Base-by-base conservation (phyloP, 2,329 filamentous ascomycete species). In the Huntiella decipiens region DNA sequence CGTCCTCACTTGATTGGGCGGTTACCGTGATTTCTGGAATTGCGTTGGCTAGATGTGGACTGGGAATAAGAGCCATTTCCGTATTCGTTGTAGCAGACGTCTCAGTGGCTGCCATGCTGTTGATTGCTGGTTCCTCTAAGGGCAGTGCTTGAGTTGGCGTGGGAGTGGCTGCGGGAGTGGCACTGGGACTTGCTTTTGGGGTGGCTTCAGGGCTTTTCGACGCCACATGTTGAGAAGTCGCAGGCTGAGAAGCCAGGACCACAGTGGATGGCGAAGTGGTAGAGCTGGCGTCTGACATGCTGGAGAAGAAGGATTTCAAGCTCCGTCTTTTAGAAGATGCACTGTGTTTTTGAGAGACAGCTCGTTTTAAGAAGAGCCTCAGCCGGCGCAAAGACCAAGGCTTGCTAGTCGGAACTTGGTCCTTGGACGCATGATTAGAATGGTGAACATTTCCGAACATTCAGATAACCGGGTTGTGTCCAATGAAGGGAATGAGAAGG, bases 391-490 rank as follows among this genome's bases (percentile, higher is more conserved):
- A 28, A 28, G 7, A 28, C 22, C 22, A 28, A 8, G 22, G 22
- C 22, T 28, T 28, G 22, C 22, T 28, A 28, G 22, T 28, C 22
- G 22, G 8, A 28, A 28, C 22, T 28, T 28, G 22, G 22, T 28
- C 22, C 22, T 28, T 28, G 32, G 35, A 45, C 15, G 17, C 12
- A 33, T 32, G 32, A 15, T 38, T 45, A 45, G 43, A 45, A 6
- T 15, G 12, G 6, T 16, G 22, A 39, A 31, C 43, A 45, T 45
- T 45, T 45, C 16, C 5, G 19, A 34, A 45, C 43, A 45, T 45
- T 38, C 43, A 45, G 43, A 38, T 33, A 19, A 13, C 6, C 22
- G 22, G 22, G 22, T 28, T 28, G 6, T 28, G 7, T 28, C 22
- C 22, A 28, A 28, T 28, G 22, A 28, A 28, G 8, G 2, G 22